These are phyloP conservation scores for Eucalyptus microcorys DNA, from an alignment of 345 rosid species.

Conservation along the genomic window DNA sequence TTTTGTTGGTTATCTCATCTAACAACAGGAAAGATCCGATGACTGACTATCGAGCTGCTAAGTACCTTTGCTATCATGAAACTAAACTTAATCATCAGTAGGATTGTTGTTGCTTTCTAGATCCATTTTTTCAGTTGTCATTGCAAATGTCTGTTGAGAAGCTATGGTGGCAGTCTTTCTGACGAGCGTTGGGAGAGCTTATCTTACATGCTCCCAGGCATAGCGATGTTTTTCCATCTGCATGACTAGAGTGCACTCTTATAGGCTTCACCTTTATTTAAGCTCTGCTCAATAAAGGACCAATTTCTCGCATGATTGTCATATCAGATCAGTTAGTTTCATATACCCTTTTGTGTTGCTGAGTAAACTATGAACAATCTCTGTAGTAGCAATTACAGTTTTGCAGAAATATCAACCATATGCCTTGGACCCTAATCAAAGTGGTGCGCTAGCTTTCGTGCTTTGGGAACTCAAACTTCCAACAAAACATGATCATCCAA, in stretches of 20 bases:
- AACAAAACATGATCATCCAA: conserved; percentile 70
- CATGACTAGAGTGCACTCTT: neutral
- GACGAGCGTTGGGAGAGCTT: neutral
- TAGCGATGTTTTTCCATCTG: neutral
- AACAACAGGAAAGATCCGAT: neutral
- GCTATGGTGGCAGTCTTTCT: neutral
- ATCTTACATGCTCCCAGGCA: neutral
- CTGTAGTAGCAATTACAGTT: neutral
- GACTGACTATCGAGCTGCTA: neutral
- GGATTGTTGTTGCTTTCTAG: neutral
- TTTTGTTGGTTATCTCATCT: neutral
- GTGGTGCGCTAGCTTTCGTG: conserved; percentile 83
- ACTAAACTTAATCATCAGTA: too few species aligned
- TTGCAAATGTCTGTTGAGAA: neutral
- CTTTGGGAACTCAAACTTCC: conserved; percentile 88
- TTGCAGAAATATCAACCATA: conserved; percentile 77
- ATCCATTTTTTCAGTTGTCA: neutral
- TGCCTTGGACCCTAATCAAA: conserved; percentile 73
- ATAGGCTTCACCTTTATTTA: neutral
- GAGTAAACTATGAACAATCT: neutral
- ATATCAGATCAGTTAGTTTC: neutral
- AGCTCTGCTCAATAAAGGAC: neutral
- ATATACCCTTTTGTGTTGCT: neutral
- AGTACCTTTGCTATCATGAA: neutral
- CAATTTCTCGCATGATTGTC: neutral